Conservation (phyloP, 169 alveolate genomes). For the Plasmodium berghei region DNA sequence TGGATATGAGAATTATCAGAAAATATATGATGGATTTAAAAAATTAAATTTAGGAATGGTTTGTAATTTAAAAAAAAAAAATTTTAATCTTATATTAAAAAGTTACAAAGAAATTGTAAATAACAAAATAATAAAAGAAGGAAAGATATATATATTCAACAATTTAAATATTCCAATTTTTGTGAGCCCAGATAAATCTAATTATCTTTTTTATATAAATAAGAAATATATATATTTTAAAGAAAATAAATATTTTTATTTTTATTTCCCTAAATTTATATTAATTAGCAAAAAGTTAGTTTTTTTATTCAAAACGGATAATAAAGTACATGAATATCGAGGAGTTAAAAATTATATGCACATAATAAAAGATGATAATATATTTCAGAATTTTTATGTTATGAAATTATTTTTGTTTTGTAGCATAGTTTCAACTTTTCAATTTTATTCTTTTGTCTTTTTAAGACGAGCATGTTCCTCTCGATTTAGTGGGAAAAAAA, state of each 20-base stretch:
- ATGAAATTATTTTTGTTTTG: conserved; percentile 31
- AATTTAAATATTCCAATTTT: conserved; percentile 52
- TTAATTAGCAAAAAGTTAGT: conserved; percentile 6
- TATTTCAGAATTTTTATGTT: conserved; percentile 13
- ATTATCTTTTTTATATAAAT: conserved; percentile 17
- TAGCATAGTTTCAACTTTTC: conserved; percentile 28
- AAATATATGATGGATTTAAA: not conserved
- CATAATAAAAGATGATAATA: not conserved
- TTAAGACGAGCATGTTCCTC: too few relatives aligned
- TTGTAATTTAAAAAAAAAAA: not conserved
- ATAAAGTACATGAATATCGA: conserved; percentile 9
- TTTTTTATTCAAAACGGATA: conserved; percentile 12
- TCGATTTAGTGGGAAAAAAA: not conserved
- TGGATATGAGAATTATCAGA: not conserved
- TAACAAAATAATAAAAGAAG: conserved; percentile 24
- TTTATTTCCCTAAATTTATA: conserved; percentile 46
- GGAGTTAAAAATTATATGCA: conserved; percentile 21
- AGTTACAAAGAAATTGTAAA: conserved; percentile 23
- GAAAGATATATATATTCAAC: conserved; percentile 28
- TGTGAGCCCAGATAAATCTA: conserved; percentile 27
- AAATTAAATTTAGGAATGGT: not conserved
- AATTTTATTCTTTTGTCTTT: conserved; percentile 24
- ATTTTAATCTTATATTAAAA: not conserved
- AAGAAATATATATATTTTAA: conserved; percentile 40
- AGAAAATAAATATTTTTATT: conserved; percentile 34